Evolutionary conservation across 2,329 filamentous ascomycete species (phyloP).

Genomic region (Stromatinia cepivora): DNA sequence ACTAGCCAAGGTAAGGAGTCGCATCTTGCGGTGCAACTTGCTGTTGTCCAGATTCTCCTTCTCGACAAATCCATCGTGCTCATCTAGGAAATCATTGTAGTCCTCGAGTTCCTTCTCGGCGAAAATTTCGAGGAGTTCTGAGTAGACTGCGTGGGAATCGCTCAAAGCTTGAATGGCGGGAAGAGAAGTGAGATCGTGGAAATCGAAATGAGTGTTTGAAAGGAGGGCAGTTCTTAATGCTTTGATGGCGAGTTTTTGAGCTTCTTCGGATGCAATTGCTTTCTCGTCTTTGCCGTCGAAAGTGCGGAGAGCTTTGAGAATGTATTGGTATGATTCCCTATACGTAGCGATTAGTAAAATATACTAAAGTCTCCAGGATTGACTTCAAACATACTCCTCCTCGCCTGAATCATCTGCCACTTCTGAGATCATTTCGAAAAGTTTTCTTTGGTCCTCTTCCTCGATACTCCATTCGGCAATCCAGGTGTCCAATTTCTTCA

Average conservation of each 20-base stretch:
- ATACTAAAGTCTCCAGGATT: neutral
- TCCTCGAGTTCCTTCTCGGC: slow-evolving; percentile 91
- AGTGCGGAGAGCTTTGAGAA: slow-evolving; percentile 61
- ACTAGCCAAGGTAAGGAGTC: slow-evolving; percentile 87
- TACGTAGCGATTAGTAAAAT: slow-evolving; percentile 35
- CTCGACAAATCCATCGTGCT: slow-evolving; percentile 83
- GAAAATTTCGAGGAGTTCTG: slow-evolving; percentile 93
- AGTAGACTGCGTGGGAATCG: slow-evolving; percentile 80
- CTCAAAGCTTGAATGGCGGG: slow-evolving; percentile 83
- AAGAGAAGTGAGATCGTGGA: slow-evolving; percentile 68
- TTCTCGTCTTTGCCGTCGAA: slow-evolving; percentile 58
- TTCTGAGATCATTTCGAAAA: slow-evolving; percentile 81
- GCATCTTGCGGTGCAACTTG: slow-evolving; percentile 89
- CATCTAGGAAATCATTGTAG: slow-evolving; percentile 92
- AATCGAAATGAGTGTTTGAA: slow-evolving; percentile 67
- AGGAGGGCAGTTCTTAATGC: slow-evolving; percentile 67
- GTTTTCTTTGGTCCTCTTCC: slow-evolving; percentile 77
- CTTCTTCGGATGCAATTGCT: slow-evolving; percentile 59
- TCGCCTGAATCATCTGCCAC: slow-evolving; percentile 77
- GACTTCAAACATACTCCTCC: slow-evolving; percentile 58
- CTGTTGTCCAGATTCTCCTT: slow-evolving; percentile 70
- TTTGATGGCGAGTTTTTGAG: slow-evolving; percentile 62
- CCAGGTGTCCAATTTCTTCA: slow-evolving; percentile 82
- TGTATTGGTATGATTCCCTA: slow-evolving; percentile 65
- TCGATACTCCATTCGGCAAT: slow-evolving; percentile 79